Conservation (phyloP, 2,329 filamentous ascomycete genomes). For the Lithohypha guttulata region DNA sequence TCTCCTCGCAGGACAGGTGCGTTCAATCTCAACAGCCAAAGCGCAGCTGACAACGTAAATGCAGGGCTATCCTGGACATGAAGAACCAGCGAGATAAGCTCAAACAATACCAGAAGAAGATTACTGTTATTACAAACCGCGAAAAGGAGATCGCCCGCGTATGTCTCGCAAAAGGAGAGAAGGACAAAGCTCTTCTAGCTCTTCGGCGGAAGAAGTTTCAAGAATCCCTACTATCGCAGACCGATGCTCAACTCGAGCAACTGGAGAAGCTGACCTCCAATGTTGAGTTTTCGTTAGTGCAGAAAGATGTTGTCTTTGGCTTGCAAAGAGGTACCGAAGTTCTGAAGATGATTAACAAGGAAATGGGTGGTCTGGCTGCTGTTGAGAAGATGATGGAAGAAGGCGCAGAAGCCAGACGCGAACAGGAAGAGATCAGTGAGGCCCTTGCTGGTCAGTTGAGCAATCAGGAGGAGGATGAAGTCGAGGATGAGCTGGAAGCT, state of each 20-base stretch:
- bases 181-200: slow-evolving; percentile 70
- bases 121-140: slow-evolving; percentile 71
- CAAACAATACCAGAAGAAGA: slow-evolving; percentile 87
- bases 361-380: slow-evolving; percentile 90
- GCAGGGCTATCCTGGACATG: slow-evolving; percentile 89
- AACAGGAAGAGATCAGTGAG: slow-evolving; percentile 91
- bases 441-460: slow-evolving; percentile 82
- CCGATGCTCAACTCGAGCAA: slow-evolving; percentile 86
- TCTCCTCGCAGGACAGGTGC: slow-evolving; percentile 78
- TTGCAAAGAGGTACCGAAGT: slow-evolving; percentile 85
- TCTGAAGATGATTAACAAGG: slow-evolving; percentile 77
- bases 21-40: slow-evolving; percentile 23
- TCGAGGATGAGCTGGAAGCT: slow-evolving; percentile 84
- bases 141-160: slow-evolving; percentile 78
- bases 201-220: slow-evolving; percentile 95
- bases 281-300: slow-evolving; percentile 92
- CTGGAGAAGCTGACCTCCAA: slow-evolving; percentile 77
- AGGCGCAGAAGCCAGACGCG: slow-evolving; percentile 77
- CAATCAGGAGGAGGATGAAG: slow-evolving; percentile 92
- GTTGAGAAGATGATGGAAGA: slow-evolving; percentile 95
- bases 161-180: slow-evolving; percentile 72
- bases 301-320: slow-evolving; percentile 91
- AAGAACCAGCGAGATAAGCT: slow-evolving; percentile 96
- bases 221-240: slow-evolving; percentile 76
- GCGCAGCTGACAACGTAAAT: background rate